Conservation (phyloP, 148 eudicot species). For the Silene uniflora region DNA sequence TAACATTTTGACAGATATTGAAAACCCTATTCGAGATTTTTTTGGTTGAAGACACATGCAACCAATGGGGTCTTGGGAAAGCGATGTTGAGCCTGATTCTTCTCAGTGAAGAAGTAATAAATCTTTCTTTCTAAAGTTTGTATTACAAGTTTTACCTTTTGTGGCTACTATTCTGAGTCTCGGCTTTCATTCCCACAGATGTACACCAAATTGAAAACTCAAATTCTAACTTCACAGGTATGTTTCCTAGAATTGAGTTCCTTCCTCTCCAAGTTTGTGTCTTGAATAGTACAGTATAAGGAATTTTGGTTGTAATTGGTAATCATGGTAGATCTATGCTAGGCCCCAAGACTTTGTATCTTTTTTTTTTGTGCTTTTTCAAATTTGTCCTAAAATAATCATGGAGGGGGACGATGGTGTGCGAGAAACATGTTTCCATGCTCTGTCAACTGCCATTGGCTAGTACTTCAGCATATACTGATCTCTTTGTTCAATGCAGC, state of each 20-base stretch:
- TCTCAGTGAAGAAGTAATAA: conserved; percentile 66
- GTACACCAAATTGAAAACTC: conserved; percentile 41
- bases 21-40: conserved; percentile 81
- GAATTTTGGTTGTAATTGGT: too few species aligned
- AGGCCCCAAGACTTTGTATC: too few species aligned
- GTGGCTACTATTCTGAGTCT: not conserved
- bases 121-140: not conserved
- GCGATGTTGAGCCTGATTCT: conserved; percentile 90
- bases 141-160: not conserved
- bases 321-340: too few species aligned
- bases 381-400: too few species aligned
- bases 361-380: too few species aligned
- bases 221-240: conserved; percentile 49
- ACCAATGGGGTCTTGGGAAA: conserved; percentile 71
- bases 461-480: not conserved
- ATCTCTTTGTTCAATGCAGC: conserved; percentile 32
- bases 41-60: conserved; percentile 64
- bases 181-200: conserved; percentile 29
- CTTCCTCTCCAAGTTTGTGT: not conserved
- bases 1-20: conserved; percentile 44
- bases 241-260: not conserved
- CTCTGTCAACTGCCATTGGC: not conserved
- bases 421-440: not conserved
- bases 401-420: not conserved
- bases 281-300: not conserved